Conservation (phyloP, 108 stramenopile species). For the Discostella stelligeroides region DNA sequence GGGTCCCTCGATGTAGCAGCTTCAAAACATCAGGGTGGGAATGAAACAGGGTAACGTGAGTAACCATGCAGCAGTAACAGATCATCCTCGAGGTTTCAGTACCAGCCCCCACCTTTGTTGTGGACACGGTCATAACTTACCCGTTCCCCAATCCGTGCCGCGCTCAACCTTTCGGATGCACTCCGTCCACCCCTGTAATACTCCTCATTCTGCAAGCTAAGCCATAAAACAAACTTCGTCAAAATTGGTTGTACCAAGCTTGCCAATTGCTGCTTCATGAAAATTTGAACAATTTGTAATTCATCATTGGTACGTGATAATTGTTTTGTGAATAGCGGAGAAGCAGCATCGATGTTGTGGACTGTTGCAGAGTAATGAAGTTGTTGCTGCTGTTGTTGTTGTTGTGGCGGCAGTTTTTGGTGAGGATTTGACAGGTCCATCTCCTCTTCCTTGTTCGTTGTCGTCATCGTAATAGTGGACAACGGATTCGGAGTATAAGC, state of each 20-base stretch:
- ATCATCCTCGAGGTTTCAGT: no score
- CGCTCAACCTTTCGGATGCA: constrained; percentile 84
- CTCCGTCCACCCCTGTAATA: constrained; percentile 86
- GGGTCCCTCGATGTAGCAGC: constrained; percentile 30
- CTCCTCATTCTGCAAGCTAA: constrained; percentile 81
- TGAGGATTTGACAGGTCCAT: not conserved
- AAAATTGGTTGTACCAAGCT: constrained; percentile 73
- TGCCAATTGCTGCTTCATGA: constrained; percentile 75
- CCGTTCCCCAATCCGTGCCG: constrained; percentile 92
- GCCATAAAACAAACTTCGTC: constrained; percentile 85
- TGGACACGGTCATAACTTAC: constrained; percentile 47
- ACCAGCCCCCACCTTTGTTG: no score
- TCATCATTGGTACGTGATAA: constrained; percentile 39
- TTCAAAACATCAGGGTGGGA: constrained; percentile 1
- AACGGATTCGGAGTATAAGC: no score
- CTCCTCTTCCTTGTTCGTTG: constrained; percentile 6
- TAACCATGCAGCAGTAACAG: no score
- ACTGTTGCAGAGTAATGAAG: not conserved
- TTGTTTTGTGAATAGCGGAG: no score
- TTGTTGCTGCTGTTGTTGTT: no score
- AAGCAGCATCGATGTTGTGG: not conserved
- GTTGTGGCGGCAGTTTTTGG: constrained; percentile 11
- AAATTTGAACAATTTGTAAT: constrained; percentile 61
- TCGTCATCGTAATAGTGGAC: not conserved
- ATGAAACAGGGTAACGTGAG: not conserved